Evolutionary conservation across 2,329 filamentous ascomycete genomes (phyloP).

Genomic region (Metarhizium rileyi): DNA sequence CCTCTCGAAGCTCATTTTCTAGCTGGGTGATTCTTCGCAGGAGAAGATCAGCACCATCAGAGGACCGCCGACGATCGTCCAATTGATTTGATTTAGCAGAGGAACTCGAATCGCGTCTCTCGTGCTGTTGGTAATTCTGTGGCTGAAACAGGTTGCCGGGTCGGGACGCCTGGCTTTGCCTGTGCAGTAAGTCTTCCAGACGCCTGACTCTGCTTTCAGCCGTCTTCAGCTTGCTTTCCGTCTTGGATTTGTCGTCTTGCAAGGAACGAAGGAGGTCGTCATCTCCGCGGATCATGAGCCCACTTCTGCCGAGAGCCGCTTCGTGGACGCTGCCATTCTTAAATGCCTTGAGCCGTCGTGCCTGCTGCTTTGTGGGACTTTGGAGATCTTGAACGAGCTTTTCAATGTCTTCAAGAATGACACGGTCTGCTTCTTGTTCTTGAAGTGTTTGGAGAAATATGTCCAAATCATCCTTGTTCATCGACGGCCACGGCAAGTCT

Average conservation of each 20-base stretch:
- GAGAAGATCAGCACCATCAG: constrained; percentile 36
- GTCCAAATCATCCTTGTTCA: constrained; percentile 66
- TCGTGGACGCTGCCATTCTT: constrained; percentile 95
- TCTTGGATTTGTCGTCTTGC: constrained; percentile 71
- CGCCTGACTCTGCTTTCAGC: constrained; percentile 84
- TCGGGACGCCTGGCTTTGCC: constrained; percentile 56
- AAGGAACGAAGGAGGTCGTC: constrained; percentile 69
- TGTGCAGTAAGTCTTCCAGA: constrained; percentile 83
- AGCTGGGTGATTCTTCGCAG: constrained; percentile 48
- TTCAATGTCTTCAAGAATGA: constrained; percentile 59
- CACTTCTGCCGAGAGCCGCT: constrained; percentile 75
- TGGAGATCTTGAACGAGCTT: constrained; percentile 73
- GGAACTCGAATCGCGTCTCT: constrained; percentile 39
- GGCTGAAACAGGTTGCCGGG: constrained; percentile 47
- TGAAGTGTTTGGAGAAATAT: constrained; percentile 61
- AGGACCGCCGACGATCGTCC: constrained; percentile 36
- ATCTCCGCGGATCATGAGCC: constrained; percentile 75
- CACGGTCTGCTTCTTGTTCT: constrained; percentile 53
- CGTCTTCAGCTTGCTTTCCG: constrained; percentile 68
- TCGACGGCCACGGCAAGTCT: constrained; percentile 67
- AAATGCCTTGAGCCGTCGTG: constrained; percentile 82
- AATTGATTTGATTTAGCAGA: constrained; percentile 35
- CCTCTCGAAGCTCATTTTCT: constrained; percentile 67
- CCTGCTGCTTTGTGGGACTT: constrained; percentile 75
- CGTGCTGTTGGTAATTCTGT: constrained; percentile 34